phyloP scores from a whole-genome alignment of 148 eudicot species.

The Rhododendron henanense region DNA sequence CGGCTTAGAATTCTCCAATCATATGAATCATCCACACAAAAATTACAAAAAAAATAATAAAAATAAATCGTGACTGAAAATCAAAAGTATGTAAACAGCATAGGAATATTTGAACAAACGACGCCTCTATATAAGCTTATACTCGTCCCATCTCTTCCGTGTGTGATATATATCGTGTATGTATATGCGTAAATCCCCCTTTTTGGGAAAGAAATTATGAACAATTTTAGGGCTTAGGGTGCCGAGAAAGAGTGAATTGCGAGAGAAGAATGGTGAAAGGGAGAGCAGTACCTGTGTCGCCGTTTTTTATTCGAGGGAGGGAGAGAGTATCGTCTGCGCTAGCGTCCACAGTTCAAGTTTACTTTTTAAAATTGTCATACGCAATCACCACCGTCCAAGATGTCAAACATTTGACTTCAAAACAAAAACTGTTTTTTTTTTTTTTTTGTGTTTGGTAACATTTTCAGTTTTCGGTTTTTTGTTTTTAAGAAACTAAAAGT shows the following conservation, averaged over 20 bases:
- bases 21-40: neutral
- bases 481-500: too few species aligned
- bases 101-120: neutral
- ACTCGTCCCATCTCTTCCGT: neutral
- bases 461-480: too few species aligned
- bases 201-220: neutral
- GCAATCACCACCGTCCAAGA: neutral
- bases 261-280: neutral
- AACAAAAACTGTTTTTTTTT: neutral
- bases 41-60: neutral
- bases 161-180: neutral
- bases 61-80: neutral
- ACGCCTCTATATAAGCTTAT: neutral
- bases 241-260: neutral
- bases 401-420: neutral
- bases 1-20: neutral
- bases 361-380: neutral
- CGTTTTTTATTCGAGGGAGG: neutral
- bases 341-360: neutral
- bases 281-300: neutral
- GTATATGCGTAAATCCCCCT: neutral
- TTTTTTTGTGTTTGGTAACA: too few species aligned
- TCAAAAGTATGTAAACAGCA: neutral
- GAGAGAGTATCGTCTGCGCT: neutral
- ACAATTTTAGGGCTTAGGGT: constrained; percentile 1